Percentiles rank a stretch among this genome's conserved stretches.
Evolutionary conservation across 202 grass and related monocot species (phyloP).

Genomic region (Carex arenaria): DNA sequence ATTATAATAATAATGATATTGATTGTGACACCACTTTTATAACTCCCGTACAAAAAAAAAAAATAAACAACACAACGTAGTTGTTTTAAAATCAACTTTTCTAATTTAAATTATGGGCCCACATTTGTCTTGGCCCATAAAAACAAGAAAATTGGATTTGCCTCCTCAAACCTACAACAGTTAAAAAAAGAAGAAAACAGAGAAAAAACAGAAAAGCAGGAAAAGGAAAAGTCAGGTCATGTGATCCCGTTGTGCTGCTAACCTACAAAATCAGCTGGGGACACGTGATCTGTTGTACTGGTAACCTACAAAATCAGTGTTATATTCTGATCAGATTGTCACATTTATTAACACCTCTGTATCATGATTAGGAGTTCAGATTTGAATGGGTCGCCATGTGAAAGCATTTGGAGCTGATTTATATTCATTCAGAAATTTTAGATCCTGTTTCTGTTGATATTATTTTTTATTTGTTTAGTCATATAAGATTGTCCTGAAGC

Average conservation of each 20-base stretch:
- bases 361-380: neutral
- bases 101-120: neutral
- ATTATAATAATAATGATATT: no score
- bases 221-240: neutral
- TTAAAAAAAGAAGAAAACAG: neutral
- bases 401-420: conserved; percentile 5
- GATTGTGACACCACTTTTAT: no score
- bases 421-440: neutral
- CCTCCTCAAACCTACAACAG: no score
- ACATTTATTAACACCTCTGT: conserved; percentile 7
- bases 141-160: neutral
- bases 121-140: neutral
- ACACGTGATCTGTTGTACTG: conserved; percentile 25
- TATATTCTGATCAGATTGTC: conserved; percentile 14
- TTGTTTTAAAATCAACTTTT: neutral
- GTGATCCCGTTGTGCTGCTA: conserved; percentile 18
- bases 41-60: neutral
- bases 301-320: conserved; percentile 10
- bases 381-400: conserved; percentile 17
- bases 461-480: neutral
- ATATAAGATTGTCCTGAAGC: neutral
- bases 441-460: neutral
- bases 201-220: neutral
- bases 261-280: neutral
- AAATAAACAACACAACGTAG: neutral